Base-by-base conservation (phyloP, 805 yeast species). In the Wickerhamomyces silvicola region DNA sequence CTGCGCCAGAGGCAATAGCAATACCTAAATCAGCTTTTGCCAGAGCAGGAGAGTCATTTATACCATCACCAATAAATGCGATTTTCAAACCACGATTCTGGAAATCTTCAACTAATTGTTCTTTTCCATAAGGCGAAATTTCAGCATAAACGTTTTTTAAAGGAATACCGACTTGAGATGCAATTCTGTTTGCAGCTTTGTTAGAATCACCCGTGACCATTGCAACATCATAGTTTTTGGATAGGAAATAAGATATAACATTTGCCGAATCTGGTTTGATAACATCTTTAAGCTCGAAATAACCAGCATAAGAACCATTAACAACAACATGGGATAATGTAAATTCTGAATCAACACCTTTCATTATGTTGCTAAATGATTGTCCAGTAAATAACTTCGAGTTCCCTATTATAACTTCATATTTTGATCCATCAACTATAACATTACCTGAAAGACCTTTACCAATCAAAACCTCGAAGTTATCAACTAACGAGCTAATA, bases 31-130 rank as follows among this genome's bases (percentile, higher is more conserved):
- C 85, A 1, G 96, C 82, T 35, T 81, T 71, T 1, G 85, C 94
- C 34, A 92, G 68, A 0, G 97, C 97, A 0, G 98, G 97, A 0
- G 97, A 94, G 54, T 92, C 99, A 56, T 92, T 92, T 43, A 92
- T 84, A 38, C 99, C 99, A 59, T 92, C 99, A 23, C 99, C 99
- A 15, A 92, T 80, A 66, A 94, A 87, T 6, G 88, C 90, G 25
- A 92, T 80, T 12, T 65, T 61, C 9, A 59, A 46, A 2, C 63
- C 64, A 4, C 45, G 45, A 10, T 45, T 55, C 48, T 79, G 83
- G 34, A 85, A 60, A 30, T 68, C 64, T 24, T 60, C 59, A 15
- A 92, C 75, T 21, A 85, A 66, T 19, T 69, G 69, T 35, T 84
- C 78, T 57, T 92, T 92, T 33, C 80, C 81, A 11, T 69, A 62